A percentile compares a stretch with the other conserved stretches of the same genome.
phyloP scores from a whole-genome alignment of 371 early-diverging fungal genomes.

The Funneliformis caledonium region DNA sequence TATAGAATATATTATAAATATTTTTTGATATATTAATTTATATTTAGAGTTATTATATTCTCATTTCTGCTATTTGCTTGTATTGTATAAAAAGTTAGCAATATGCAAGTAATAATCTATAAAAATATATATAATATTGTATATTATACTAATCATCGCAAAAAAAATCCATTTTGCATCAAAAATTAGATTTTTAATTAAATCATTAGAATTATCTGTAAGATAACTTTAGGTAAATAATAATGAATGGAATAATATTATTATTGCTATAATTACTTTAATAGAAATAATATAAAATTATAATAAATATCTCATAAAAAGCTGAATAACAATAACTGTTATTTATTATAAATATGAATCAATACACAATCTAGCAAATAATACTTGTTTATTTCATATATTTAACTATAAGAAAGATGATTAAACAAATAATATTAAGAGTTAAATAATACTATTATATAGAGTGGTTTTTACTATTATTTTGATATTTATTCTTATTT shows the following conservation, averaged over 20 bases:
- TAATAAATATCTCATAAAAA: background rate
- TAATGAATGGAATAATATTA: background rate
- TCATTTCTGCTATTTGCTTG: background rate
- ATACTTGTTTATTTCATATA: background rate
- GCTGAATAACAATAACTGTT: background rate
- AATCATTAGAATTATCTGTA: background rate
- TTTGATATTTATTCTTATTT: background rate
- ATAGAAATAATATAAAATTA: background rate
- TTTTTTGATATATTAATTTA: background rate
- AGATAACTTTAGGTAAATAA: background rate
- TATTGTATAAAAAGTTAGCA: background rate
- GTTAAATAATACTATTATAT: background rate
- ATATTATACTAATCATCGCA: background rate
- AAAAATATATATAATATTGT: background rate
- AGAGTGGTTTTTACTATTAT: background rate
- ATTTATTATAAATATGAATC: background rate
- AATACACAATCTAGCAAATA: background rate
- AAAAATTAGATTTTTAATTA: background rate
- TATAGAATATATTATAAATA: background rate
- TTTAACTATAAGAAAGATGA: background rate
- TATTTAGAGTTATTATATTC: background rate
- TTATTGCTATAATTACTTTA: background rate
- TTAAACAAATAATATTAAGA: background rate
- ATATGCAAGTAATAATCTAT: background rate
- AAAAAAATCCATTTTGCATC: background rate